Evolutionary conservation across 495 filamentous ascomycete genomes (phyloP).

Genomic region (Penicillium paxilli): DNA sequence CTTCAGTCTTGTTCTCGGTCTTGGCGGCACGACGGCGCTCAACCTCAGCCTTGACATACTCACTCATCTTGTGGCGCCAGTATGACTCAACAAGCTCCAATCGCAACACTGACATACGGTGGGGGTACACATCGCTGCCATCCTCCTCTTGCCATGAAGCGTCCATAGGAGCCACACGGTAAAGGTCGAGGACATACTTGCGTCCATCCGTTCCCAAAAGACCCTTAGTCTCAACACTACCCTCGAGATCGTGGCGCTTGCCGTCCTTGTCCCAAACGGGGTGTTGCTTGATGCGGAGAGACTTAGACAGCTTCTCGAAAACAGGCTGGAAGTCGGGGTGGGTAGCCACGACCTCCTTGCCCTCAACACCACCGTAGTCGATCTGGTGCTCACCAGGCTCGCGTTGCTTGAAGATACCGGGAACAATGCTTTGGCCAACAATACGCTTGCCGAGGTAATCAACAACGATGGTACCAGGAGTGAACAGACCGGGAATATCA

Average conservation of each 20-base stretch:
- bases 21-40: constrained; percentile 52
- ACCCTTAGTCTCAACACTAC: constrained; percentile 97
- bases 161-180: constrained; percentile 91
- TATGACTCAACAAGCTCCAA: constrained; percentile 85
- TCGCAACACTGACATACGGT: constrained; percentile 90
- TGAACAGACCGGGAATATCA: constrained; percentile 91
- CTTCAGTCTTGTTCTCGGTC: constrained; percentile 45
- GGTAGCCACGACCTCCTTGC: constrained; percentile 90
- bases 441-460: constrained; percentile 97
- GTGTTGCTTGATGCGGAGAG: constrained; percentile 88
- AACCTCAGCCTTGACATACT: constrained; percentile 78
- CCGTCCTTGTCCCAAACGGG: constrained; percentile 97
- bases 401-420: constrained; percentile 98
- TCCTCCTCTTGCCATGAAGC: constrained; percentile 84
- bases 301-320: constrained; percentile 88
- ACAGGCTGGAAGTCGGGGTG: constrained; percentile 80
- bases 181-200: constrained; percentile 96
- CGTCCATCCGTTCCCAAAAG: constrained; percentile 94
- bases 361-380: constrained; percentile 97
- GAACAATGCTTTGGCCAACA: constrained; percentile 97
- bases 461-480: constrained; percentile 92
- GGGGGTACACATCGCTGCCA: constrained; percentile 71
- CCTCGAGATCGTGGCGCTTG: constrained; percentile 87
- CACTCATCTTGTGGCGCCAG: constrained; percentile 80
- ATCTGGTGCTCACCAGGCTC: constrained; percentile 98